Conservation (phyloP, 2,329 filamentous ascomycete species). For the Xylariales sp. region DNA sequence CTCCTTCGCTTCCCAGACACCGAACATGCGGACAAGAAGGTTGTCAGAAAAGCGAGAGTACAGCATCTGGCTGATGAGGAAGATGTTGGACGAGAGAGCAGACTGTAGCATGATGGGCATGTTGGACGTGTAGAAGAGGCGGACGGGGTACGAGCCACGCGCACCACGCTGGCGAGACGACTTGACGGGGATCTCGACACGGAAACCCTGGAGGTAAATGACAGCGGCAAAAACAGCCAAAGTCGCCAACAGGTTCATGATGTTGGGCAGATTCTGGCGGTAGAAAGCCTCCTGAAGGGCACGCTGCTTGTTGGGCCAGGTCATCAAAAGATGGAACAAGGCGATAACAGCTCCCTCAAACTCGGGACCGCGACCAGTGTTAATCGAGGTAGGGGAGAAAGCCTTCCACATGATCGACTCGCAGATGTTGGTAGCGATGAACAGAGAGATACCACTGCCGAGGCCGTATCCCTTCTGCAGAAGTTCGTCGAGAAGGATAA, state of each 20-base stretch:
- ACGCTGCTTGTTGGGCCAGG: conserved; percentile 99
- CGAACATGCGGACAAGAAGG: conserved; percentile 95
- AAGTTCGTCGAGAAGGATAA: conserved; percentile 98
- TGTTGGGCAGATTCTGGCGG: conserved; percentile 98
- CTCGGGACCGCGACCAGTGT: conserved; percentile 98
- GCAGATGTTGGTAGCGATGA: conserved; percentile 99
- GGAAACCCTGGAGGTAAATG: conserved; percentile 99
- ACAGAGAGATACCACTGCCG: conserved; percentile 97
- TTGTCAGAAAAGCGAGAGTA: conserved; percentile 99
- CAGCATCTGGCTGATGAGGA: conserved; percentile 99
- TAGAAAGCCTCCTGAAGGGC: conserved; percentile 99
- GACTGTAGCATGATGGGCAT: conserved; percentile 99
- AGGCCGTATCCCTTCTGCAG: conserved; percentile 99
- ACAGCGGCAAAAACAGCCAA: conserved; percentile 94
- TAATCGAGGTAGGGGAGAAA: conserved; percentile 98
- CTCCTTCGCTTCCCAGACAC: conserved; percentile 98
- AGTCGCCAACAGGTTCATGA: conserved; percentile 98
- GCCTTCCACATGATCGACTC: conserved; percentile 99
- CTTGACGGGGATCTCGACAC: conserved; percentile 99
- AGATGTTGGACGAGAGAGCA: conserved; percentile 97
- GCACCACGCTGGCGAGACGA: conserved; percentile 98
- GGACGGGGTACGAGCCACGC: conserved; percentile 96
- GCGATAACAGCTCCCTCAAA: conserved; percentile 99
- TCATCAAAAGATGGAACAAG: conserved; percentile 96
- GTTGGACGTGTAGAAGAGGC: conserved; percentile 99